Percentiles rank a stretch among this genome's conserved stretches.
Evolutionary conservation across 2,329 filamentous ascomycete species (phyloP).

Genomic region (Phaeophleospora eucalypticola): DNA sequence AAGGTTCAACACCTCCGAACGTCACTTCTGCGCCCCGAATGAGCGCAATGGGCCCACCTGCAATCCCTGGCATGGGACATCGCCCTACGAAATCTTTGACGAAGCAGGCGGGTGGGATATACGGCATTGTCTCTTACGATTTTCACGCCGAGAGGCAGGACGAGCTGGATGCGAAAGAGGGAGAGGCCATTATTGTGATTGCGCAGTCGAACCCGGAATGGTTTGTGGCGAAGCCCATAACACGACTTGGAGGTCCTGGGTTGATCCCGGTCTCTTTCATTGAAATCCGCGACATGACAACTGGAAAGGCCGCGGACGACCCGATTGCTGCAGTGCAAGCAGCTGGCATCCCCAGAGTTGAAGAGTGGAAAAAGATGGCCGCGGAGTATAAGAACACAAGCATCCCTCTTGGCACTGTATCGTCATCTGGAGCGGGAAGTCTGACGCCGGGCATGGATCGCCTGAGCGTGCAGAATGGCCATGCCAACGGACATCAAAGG

Average conservation of each 20-base stretch:
- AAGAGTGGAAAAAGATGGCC: conserved; percentile 99
- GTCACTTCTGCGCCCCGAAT: conserved; percentile 31
- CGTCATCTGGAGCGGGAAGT: conserved; percentile 44
- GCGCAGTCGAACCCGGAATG: conserved; percentile 98
- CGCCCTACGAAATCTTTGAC: conserved; percentile 40
- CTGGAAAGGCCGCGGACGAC: conserved; percentile 75
- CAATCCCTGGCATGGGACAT: conserved; percentile 26
- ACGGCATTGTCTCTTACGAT: conserved; percentile 94
- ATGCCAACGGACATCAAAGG: conserved; percentile 27
- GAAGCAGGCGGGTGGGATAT: conserved; percentile 69
- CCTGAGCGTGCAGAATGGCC: conserved; percentile 64
- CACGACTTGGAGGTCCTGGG: conserved; percentile 87
- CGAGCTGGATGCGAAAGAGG: conserved; percentile 89
- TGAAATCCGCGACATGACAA: conserved; percentile 90
- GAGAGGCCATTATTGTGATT: conserved; percentile 96
- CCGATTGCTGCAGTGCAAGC: conserved; percentile 78
- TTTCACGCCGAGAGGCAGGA: conserved; percentile 94
- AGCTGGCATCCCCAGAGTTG: conserved; percentile 88
- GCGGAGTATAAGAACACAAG: conserved; percentile 99
- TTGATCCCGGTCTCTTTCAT: conserved; percentile 96
- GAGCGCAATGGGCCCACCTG: conserved; percentile 22
- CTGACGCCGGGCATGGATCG: conserved; percentile 62
- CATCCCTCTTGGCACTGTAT: conserved; percentile 87
- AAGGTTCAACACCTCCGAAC: conserved; percentile 37
- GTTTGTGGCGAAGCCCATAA: conserved; percentile 99